Evolutionary conservation across 78 protist genomes (phyloP), one percentile per base, ranked within the genome.

Genomic region (Dictyostelium purpureum): DNA sequence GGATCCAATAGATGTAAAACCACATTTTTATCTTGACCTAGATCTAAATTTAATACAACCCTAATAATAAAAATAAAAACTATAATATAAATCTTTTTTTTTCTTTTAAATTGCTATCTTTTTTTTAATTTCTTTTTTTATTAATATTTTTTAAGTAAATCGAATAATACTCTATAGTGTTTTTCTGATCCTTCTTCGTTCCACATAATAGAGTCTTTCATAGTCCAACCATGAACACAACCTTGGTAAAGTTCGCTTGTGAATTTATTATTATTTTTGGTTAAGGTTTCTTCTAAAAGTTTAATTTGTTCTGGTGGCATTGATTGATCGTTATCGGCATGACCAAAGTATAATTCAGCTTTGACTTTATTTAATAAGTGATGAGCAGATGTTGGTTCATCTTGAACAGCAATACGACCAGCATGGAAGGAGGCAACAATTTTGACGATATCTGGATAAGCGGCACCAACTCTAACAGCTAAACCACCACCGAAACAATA

Each of bases 401-500:
- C 77, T 35, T 24, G 43, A 33, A 14, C 5, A 10, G 56, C 92
- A 0, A 85, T 1, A 28, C 61, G 14, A 47, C 83, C 92, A 18
- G 78, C 80, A 35, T 85, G 92, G 69, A 54, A 73, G 16, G 83
- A 59, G 5, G 52, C 92, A 18, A 61, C 79, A 24, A 74, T 74
- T 45, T 6, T 28, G 2, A 83, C n/a, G 18, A 59, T 47, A 14
- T 71, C 79, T 52, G 79, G 80, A 40, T n/a, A 70, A 3, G 16
- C 35, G 18, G 56, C 43, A 12, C 74, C 66, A 3, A 40, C 42
- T n/a, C 54, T 51, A 5, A 47, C 28, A 16, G 90, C 79, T 6
- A 51, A 6, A 43, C 40, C 35, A 49, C 90, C 90, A 71, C 90
- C 90, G 42, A 83, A 69, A 42, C 90, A 83, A 54, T 70, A 83